Evolutionary conservation across 2,329 filamentous ascomycete genomes (phyloP).

Genomic region (Beauveria sp.): DNA sequence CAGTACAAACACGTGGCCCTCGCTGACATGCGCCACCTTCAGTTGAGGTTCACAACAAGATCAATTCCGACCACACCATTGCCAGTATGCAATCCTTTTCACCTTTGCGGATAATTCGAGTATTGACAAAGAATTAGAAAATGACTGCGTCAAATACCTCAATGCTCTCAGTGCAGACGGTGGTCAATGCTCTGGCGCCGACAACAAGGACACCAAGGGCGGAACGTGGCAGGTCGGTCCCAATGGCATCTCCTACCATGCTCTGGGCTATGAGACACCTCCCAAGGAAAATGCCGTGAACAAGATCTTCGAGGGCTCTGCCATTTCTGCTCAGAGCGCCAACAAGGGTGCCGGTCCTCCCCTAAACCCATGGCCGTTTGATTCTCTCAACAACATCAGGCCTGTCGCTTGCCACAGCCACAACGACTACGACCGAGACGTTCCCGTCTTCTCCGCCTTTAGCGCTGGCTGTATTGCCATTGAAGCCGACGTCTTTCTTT

Average conservation of each 20-base stretch:
- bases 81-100: slow-evolving; percentile 3
- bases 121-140: background rate
- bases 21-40: background rate
- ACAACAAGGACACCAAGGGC: slow-evolving; percentile 16
- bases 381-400: slow-evolving; percentile 13
- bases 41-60: slow-evolving; percentile 18
- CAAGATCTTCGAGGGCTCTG: slow-evolving; percentile 12
- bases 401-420: slow-evolving; percentile 54
- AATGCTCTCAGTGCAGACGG: slow-evolving; percentile 14
- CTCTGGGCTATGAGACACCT: slow-evolving; percentile 13
- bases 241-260: slow-evolving; percentile 15
- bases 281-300: slow-evolving; percentile 14
- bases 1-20: background rate
- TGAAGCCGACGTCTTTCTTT: slow-evolving; percentile 64
- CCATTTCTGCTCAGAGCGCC: slow-evolving; percentile 14
- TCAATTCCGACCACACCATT: slow-evolving; percentile 12
- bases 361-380: slow-evolving; percentile 15
- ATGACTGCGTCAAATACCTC: slow-evolving; percentile 7
- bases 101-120: background rate
- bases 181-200: slow-evolving; percentile 15
- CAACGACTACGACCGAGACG: slow-evolving; percentile 62
- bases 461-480: slow-evolving; percentile 53
- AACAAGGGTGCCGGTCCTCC: slow-evolving; percentile 14
- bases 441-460: slow-evolving; percentile 56
- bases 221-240: slow-evolving; percentile 17